These are phyloP conservation scores for Colletotrichum liriopes DNA, from an alignment of 2,329 filamentous ascomycete species.

Conservation along the genomic window DNA sequence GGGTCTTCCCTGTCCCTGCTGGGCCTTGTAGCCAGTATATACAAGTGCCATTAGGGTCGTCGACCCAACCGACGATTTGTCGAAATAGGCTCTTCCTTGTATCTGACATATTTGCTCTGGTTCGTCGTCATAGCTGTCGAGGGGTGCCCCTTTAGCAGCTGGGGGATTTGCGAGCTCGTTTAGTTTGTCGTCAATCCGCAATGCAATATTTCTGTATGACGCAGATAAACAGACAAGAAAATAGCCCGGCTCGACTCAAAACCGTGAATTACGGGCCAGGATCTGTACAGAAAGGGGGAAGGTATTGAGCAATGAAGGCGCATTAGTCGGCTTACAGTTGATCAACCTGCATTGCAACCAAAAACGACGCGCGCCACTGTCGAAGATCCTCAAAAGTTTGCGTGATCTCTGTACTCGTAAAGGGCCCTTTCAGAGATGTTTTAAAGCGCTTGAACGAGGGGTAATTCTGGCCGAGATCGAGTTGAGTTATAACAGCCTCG, in stretches of 20 bases:
- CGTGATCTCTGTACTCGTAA: background rate
- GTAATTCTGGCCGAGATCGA: background rate
- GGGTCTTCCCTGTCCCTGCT: constrained; percentile 50
- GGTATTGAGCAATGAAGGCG: too few relatives aligned
- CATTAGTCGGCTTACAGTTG: background rate
- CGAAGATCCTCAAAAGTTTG: background rate
- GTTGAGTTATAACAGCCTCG: background rate
- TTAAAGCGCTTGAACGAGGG: background rate
- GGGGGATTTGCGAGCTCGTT: constrained; percentile 16
- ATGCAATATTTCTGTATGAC: background rate
- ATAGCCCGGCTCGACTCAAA: too few relatives aligned
- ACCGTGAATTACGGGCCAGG: too few relatives aligned
- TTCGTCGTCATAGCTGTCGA: constrained; percentile 49
- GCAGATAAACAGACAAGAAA: background rate
- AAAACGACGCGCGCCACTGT: background rate
- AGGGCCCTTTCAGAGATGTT: background rate
- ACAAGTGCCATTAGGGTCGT: constrained; percentile 40
- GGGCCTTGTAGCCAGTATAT: constrained; percentile 55
- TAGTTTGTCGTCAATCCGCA: background rate
- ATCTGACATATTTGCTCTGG: constrained; percentile 48
- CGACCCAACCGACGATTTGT: constrained; percentile 48
- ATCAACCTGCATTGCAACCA: background rate
- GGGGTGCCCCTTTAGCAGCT: constrained; percentile 44
- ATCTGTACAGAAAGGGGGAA: too few relatives aligned
- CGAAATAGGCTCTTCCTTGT: constrained; percentile 49